A percentile compares a stretch with the other conserved stretches of the same genome.
Conservation (phyloP, 352 stramenopile genomes). For the Globisporangium mamillatum region DNA sequence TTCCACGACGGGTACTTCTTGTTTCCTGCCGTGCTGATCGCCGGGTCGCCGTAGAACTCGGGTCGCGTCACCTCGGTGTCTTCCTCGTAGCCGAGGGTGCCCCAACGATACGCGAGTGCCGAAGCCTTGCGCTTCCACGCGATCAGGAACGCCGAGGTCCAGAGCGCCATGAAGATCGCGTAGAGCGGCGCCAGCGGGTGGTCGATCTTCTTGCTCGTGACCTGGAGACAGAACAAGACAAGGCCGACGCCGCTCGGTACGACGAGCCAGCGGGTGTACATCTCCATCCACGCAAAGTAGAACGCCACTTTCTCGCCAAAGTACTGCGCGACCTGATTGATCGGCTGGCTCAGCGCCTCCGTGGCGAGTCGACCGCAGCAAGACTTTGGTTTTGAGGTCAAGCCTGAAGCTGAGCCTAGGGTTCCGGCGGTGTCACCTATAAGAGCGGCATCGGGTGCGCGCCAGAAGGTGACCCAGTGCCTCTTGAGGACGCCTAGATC, state of each 20-base stretch:
- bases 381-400: background rate
- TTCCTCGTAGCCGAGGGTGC: slow-evolving; percentile 89
- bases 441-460: slow-evolving; percentile 4
- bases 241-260: slow-evolving; percentile 72
- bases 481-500: slow-evolving; percentile 54
- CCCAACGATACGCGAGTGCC: slow-evolving; percentile 85
- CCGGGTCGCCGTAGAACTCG: slow-evolving; percentile 70
- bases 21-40: slow-evolving; percentile 25
- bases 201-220: slow-evolving; percentile 62
- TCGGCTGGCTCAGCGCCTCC: slow-evolving; percentile 59
- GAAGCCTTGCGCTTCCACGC: slow-evolving; percentile 80
- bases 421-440: background rate
- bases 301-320: slow-evolving; percentile 90
- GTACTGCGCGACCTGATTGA: slow-evolving; percentile 88
- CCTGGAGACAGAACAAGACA: slow-evolving; percentile 66
- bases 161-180: slow-evolving; percentile 88
- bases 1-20: slow-evolving; percentile 75
- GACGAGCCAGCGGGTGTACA: slow-evolving; percentile 90
- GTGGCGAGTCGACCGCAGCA: slow-evolving; percentile 4
- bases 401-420: background rate
- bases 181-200: slow-evolving; percentile 79
- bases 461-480: slow-evolving; percentile 86
- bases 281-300: slow-evolving; percentile 92
- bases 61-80: slow-evolving; percentile 77
- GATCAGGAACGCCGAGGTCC: slow-evolving; percentile 87